These are phyloP conservation scores for Aureobasidium pullulans DNA, from an alignment of 2,329 filamentous ascomycete genomes.

Conservation along the genomic window DNA sequence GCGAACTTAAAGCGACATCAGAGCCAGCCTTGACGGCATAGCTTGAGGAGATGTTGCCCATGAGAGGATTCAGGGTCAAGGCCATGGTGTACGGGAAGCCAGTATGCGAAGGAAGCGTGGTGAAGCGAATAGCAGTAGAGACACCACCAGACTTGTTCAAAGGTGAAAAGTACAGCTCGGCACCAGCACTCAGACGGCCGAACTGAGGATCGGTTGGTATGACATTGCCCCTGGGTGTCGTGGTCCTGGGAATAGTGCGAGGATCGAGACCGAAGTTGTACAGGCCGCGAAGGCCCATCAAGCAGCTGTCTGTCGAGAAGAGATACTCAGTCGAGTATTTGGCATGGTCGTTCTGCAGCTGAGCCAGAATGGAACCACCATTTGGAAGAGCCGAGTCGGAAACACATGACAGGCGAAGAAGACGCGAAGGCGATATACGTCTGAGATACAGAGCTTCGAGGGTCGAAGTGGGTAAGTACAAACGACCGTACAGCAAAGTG, in stretches of 20 bases:
- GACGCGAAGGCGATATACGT: conserved; percentile 66
- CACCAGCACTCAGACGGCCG: conserved; percentile 83
- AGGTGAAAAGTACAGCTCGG: conserved; percentile 90
- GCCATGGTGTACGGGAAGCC: conserved; percentile 92
- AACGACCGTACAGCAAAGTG: conserved; percentile 64
- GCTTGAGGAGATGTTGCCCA: conserved; percentile 84
- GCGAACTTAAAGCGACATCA: conserved; percentile 76
- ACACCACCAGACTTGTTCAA: conserved; percentile 90
- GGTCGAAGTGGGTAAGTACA: conserved; percentile 77
- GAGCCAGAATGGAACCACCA: conserved; percentile 65
- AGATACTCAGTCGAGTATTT: conserved; percentile 86
- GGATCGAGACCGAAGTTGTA: conserved; percentile 88
- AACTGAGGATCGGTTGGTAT: conserved; percentile 51
- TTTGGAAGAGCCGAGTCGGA: conserved; percentile 64
- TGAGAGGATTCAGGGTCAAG: conserved; percentile 84
- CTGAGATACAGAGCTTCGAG: conserved; percentile 81
- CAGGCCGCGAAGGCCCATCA: conserved; percentile 78
- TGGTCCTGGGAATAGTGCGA: conserved; percentile 26
- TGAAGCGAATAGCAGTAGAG: conserved; percentile 81
- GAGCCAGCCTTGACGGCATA: conserved; percentile 85
- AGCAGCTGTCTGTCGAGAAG: conserved; percentile 83
- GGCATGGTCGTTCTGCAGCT: conserved; percentile 75
- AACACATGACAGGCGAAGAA: conserved; percentile 73
- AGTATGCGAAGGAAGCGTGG: conserved; percentile 70
- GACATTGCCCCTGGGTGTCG: conserved; percentile 10